Base-by-base conservation (phyloP, 495 filamentous ascomycete species). In the Friedmanniomyces simplex region DNA sequence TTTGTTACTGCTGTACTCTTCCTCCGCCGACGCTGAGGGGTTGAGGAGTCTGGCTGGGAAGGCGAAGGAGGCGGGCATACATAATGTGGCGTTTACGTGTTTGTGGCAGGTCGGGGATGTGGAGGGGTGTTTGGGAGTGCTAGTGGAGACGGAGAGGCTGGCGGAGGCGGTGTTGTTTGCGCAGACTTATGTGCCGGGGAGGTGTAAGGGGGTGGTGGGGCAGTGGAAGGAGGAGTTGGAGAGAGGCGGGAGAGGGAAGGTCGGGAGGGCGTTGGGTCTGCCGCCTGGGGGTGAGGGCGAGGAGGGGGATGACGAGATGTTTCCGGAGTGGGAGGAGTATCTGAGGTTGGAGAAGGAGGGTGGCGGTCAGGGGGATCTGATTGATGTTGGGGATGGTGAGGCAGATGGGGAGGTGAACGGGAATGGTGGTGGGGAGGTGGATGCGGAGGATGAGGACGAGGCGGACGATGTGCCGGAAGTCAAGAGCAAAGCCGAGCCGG, bases 271-370 rank as follows among this genome's bases (percentile, higher is more conserved):
- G 58, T 78, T 97, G 53, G 93, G 86, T 57, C 76, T 91, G n/a
- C 93, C 93, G 10, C 28, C 28, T 32, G 10, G n/a, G n/a, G n/a
- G 28, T 10, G 28, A 32, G 10, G 28, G 28, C 10, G 28, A 32
- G 0, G 57, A 25, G 5, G 59, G 68, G 50, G 93, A 98, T 63
- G 87, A 85, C 47, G 93, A 95, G 41, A 74, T 98, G 52, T 98
- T 96, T 74, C 91, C 91, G 0, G 89, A 95, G 63, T 97, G 91
- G 91, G 87, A 93, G 0, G 88, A 91, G 69, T 96, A 85, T 74
- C 67, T 96, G 63, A 79, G 74, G 64, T 64, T 96, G 50, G 93
- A 96, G 75, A 82, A 77, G 62, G 83, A 89, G 62, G 82, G 83
- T 0, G 68, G 63, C 46, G 53, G 14, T 14, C 46, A 50, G 37